A percentile compares a stretch with the other conserved stretches of the same genome.
Conservation (phyloP, 2,329 filamentous ascomycete genomes). For the Rutstroemia sp. region DNA sequence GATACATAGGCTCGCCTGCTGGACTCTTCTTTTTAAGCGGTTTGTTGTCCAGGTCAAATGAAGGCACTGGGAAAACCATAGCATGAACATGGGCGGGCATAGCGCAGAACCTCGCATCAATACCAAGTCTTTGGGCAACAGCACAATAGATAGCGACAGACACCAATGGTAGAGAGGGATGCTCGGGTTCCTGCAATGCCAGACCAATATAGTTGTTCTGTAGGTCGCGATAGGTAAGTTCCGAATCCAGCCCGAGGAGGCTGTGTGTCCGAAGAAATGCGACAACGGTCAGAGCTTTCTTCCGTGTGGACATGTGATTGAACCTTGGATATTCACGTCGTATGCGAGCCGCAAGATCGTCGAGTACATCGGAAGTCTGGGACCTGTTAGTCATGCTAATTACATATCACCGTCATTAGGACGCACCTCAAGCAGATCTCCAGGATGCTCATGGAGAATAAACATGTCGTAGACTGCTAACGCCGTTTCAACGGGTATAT, state of each 20-base stretch:
- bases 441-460: constrained; percentile 61
- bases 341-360: constrained; percentile 54
- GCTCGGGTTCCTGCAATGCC: constrained; percentile 62
- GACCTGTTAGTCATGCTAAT: neutral
- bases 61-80: constrained; percentile 57
- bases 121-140: constrained; percentile 63
- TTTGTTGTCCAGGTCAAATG: constrained; percentile 51
- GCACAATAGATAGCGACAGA: constrained; percentile 82
- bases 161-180: constrained; percentile 79
- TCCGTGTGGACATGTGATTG: constrained; percentile 49
- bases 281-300: constrained; percentile 61
- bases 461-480: constrained; percentile 87
- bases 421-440: constrained; percentile 63
- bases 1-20: constrained; percentile 57
- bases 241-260: constrained; percentile 61
- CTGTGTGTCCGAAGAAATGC: constrained; percentile 61
- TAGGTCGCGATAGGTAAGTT: constrained; percentile 65
- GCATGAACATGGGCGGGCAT: constrained; percentile 83
- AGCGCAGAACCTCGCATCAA: constrained; percentile 71
- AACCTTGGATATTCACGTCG: constrained; percentile 44
- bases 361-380: constrained; percentile 57
- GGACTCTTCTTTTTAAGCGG: constrained; percentile 33
- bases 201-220: constrained; percentile 85
- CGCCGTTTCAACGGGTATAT: constrained; percentile 61
- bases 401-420: neutral